Evolutionary conservation across 2,329 filamentous ascomycete genomes (phyloP).

Genomic region (Pezicula carpinea): DNA sequence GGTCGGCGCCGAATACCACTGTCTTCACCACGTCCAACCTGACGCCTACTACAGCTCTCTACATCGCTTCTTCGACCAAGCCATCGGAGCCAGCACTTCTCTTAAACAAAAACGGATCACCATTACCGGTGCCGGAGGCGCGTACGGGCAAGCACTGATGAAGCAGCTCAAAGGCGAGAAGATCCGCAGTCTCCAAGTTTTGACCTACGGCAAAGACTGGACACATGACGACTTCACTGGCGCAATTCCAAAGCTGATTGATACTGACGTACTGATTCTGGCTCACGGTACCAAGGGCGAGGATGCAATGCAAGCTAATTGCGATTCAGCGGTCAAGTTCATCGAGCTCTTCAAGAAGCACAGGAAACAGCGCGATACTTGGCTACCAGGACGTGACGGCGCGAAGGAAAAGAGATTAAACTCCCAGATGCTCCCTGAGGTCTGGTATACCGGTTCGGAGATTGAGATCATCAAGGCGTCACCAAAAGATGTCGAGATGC

Average conservation of each 20-base stretch:
- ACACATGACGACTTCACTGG: slow-evolving; percentile 3
- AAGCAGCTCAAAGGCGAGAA: slow-evolving; percentile 4
- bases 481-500: not conserved
- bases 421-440: slow-evolving; percentile 7
- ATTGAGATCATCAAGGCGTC: not conserved
- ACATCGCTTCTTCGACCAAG: slow-evolving; percentile 13
- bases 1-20: slow-evolving; percentile 14
- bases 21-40: slow-evolving; percentile 14
- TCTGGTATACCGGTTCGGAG: slow-evolving; percentile 10
- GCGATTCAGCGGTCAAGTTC: not conserved
- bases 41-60: slow-evolving; percentile 12
- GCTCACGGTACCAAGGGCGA: slow-evolving; percentile 5
- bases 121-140: slow-evolving; percentile 3
- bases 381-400: not conserved
- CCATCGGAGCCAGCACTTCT: slow-evolving; percentile 6
- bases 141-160: slow-evolving; percentile 6
- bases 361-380: not conserved
- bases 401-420: not conserved
- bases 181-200: slow-evolving; percentile 5
- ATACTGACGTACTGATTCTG: slow-evolving; percentile 10
- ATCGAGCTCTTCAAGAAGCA: slow-evolving; percentile 10
- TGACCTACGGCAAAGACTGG: slow-evolving; percentile 4
- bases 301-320: slow-evolving; percentile 4
- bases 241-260: slow-evolving; percentile 2
- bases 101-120: slow-evolving; percentile 7